phyloP scores from a whole-genome alignment of 2,329 filamentous ascomycete species.

The Neopestalotiopsis clavispora region DNA sequence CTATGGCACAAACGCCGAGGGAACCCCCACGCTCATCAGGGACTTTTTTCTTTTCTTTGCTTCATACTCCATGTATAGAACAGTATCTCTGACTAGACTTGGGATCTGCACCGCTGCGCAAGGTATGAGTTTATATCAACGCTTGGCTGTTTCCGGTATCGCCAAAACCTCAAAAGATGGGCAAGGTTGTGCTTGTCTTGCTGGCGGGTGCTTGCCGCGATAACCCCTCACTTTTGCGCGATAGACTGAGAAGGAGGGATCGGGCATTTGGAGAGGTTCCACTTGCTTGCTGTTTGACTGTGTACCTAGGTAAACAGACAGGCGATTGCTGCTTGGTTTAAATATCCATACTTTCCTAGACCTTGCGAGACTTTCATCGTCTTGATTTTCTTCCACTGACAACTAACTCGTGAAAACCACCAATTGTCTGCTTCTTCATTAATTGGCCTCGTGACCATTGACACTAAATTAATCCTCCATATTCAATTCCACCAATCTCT shows the following conservation, averaged over 20 bases:
- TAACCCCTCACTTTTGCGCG: neutral
- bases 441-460: too few relatives aligned
- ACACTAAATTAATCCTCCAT: neutral
- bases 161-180: neutral
- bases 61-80: too few relatives aligned
- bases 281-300: slow-evolving; percentile 1
- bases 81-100: too few relatives aligned
- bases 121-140: neutral
- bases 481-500: neutral
- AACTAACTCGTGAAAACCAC: too few relatives aligned
- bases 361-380: too few relatives aligned
- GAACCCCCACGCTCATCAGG: too few relatives aligned
- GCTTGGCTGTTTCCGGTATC: neutral
- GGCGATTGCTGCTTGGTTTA: neutral
- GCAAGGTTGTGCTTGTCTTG: neutral
- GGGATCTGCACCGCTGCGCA: neutral
- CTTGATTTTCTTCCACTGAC: neutral
- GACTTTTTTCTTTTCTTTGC: too few relatives aligned
- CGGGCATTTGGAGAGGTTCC: neutral
- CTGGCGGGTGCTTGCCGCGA: neutral
- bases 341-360: neutral
- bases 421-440: too few relatives aligned
- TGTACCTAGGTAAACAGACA: neutral
- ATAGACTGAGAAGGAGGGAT: neutral
- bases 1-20: too few relatives aligned